Percentiles rank a stretch among this genome's conserved stretches.
phyloP scores from a whole-genome alignment of 108 stramenopile species.

The Cylindrotheca closterium region DNA sequence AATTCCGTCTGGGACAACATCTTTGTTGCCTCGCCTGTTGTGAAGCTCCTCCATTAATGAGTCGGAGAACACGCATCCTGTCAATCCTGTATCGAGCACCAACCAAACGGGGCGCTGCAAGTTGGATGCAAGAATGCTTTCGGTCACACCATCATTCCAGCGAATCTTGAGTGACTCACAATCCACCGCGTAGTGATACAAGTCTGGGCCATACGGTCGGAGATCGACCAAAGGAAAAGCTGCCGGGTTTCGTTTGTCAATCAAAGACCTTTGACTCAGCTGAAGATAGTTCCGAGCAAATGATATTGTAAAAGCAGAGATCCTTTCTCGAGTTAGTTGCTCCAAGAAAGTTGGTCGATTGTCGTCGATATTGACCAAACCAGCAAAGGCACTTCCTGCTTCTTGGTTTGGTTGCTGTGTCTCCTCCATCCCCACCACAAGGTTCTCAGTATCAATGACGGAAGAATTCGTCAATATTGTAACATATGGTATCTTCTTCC shows the following conservation, averaged over 20 bases:
- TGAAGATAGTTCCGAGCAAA: neutral
- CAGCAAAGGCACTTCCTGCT: slow-evolving; percentile 64
- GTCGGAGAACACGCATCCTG: slow-evolving; percentile 45
- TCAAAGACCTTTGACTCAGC: neutral
- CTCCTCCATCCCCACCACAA: slow-evolving; percentile 43
- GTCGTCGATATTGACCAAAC: slow-evolving; percentile 52
- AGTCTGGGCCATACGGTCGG: slow-evolving; percentile 25
- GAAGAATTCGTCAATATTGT: neutral
- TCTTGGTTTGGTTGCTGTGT: slow-evolving; percentile 33
- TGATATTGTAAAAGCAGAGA: neutral
- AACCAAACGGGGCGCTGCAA: slow-evolving; percentile 27
- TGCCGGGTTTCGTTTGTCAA: neutral
- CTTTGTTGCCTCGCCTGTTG: slow-evolving; percentile 1
- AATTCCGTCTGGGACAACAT: neutral
- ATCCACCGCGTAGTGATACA: slow-evolving; percentile 36
- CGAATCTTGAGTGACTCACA: slow-evolving; percentile 15
- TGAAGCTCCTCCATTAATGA: slow-evolving; percentile 19
- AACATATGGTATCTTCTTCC: neutral
- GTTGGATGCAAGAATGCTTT: neutral
- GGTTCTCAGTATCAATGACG: slow-evolving; percentile 2
- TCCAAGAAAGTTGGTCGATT: slow-evolving; percentile 56
- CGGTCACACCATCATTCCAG: neutral
- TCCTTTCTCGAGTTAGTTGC: slow-evolving; percentile 28
- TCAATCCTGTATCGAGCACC: slow-evolving; percentile 42
- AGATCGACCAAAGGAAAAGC: slow-evolving; percentile 23